Conservation (phyloP, 108 stramenopile species). For the Fragilariopsis cylindrus region DNA sequence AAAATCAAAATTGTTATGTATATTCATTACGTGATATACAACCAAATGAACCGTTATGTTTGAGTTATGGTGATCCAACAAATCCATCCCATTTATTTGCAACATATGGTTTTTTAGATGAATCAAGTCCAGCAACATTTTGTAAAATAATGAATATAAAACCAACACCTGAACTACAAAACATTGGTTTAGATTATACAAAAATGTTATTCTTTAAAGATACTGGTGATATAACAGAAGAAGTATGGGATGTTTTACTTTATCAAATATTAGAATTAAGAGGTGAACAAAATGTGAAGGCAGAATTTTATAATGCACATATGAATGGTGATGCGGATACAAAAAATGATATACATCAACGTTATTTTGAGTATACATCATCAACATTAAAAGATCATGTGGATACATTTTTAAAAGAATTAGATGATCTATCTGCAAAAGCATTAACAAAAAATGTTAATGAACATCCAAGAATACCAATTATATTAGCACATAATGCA, state of each 20-base stretch:
- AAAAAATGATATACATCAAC: slow-evolving; percentile 50
- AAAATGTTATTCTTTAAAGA: slow-evolving; percentile 58
- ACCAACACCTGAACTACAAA: slow-evolving; percentile 28
- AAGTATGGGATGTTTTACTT: slow-evolving; percentile 58
- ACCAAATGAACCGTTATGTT: slow-evolving; percentile 34
- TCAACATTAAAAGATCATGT: slow-evolving; percentile 15
- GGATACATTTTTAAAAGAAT: slow-evolving; percentile 43
- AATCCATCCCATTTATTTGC: slow-evolving; percentile 60
- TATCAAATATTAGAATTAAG: slow-evolving; percentile 39
- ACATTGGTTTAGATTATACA: slow-evolving; percentile 40
- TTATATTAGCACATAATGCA: slow-evolving; percentile 61
- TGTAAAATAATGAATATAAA: slow-evolving; percentile 51
- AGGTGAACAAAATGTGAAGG: slow-evolving; percentile 23
- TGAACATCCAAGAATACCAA: slow-evolving; percentile 41
- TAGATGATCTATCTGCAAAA: slow-evolving; percentile 45
- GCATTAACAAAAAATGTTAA: slow-evolving; percentile 42
- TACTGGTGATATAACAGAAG: slow-evolving; percentile 47
- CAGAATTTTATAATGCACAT: slow-evolving; percentile 52
- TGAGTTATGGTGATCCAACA: slow-evolving; percentile 56
- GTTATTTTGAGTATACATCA: slow-evolving; percentile 44
- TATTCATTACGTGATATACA: slow-evolving; percentile 43
- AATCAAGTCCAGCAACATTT: slow-evolving; percentile 40
- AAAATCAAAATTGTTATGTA: slow-evolving; percentile 45
- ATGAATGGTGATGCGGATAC: slow-evolving; percentile 50
- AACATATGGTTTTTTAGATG: slow-evolving; percentile 60